Conservation (phyloP, 257 asterid genomes). For the Vinca minor region DNA sequence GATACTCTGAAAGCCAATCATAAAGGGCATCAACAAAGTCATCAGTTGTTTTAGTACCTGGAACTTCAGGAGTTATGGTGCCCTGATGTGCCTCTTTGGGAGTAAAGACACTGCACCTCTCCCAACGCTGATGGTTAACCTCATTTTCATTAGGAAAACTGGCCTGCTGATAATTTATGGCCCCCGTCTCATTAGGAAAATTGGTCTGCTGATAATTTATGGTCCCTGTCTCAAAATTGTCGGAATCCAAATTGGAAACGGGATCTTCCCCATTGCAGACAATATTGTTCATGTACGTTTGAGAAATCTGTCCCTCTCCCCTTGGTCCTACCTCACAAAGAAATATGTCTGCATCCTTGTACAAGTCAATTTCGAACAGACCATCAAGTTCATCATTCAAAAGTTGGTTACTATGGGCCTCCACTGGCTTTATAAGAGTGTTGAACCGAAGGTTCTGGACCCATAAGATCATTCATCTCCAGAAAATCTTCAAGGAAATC, state of each 20-base stretch:
- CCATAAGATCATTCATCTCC: conserved; percentile 67
- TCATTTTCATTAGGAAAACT: conserved; percentile 27
- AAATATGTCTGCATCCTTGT: conserved; percentile 35
- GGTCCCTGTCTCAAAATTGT: too few species aligned
- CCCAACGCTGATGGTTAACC: conserved; percentile 34
- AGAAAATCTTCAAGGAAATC: conserved; percentile 66
- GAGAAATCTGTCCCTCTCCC: conserved; percentile 29
- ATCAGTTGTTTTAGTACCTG: conserved; percentile 62
- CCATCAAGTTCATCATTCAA: conserved; percentile 44
- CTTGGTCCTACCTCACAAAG: conserved; percentile 31
- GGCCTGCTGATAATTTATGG: conserved; percentile 31
- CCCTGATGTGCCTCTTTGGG: conserved; percentile 35
- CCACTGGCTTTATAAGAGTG: conserved; percentile 23
- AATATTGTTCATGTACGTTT: conserved; percentile 21
- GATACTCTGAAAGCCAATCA: conserved; percentile 25
- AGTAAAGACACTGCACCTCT: conserved; percentile 28
- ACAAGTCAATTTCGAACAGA: conserved; percentile 52
- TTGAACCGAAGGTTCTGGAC: conserved; percentile 29
- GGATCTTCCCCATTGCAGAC: conserved; percentile 17
- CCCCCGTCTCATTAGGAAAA: conserved; percentile 17
- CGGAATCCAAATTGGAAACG: too few species aligned
- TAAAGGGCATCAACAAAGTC: conserved; percentile 20
- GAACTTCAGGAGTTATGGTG: conserved; percentile 26
- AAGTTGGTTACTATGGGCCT: conserved; percentile 24
- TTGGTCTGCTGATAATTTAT: too few species aligned